A percentile compares a stretch with the other conserved stretches of the same genome.
phyloP scores from a whole-genome alignment of 495 filamentous ascomycete genomes.

The Arthonia radiata region DNA sequence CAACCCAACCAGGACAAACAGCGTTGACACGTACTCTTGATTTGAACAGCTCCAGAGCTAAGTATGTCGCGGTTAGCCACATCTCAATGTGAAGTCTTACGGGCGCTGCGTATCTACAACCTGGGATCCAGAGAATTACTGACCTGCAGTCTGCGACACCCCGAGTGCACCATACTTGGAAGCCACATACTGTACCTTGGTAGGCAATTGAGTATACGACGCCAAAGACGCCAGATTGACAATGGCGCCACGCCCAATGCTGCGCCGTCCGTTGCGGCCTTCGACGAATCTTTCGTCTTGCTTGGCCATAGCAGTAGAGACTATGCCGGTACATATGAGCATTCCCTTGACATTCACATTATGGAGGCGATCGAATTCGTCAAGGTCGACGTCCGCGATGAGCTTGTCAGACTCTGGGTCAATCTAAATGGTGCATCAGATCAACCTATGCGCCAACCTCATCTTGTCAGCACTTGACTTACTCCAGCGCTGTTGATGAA shows the following conservation, averaged over 20 bases:
- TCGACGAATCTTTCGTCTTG: conserved; percentile 8
- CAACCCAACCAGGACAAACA: conserved; percentile 18
- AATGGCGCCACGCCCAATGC: conserved; percentile 18
- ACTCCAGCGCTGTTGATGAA: conserved; percentile 14
- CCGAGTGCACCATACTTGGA: conserved; percentile 25
- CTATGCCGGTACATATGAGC: conserved; percentile 6
- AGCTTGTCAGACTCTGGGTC: conserved; percentile 2
- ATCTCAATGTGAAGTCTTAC: too few relatives aligned
- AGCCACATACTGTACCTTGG: conserved; percentile 18
- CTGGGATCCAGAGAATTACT: too few relatives aligned
- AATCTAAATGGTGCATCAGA: not conserved
- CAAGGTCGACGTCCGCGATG: too few relatives aligned
- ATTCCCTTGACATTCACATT: conserved; percentile 8
- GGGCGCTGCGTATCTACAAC: too few relatives aligned
- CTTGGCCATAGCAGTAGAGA: conserved; percentile 7
- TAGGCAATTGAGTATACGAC: conserved; percentile 13
- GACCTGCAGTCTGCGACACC: conserved; percentile 21
- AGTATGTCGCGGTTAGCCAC: too few relatives aligned
- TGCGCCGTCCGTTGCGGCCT: conserved; percentile 5
- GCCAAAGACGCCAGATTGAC: conserved; percentile 22
- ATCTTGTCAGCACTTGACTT: conserved; percentile 1
- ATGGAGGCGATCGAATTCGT: conserved; percentile 7
- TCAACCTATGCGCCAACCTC: conserved; percentile 1
- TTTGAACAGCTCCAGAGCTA: too few relatives aligned
- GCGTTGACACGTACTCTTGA: conserved; percentile 19